Percentiles rank a stretch among this genome's conserved stretches.
phyloP scores from a whole-genome alignment of 805 yeast genomes.

The Saturnispora mendoncae region DNA sequence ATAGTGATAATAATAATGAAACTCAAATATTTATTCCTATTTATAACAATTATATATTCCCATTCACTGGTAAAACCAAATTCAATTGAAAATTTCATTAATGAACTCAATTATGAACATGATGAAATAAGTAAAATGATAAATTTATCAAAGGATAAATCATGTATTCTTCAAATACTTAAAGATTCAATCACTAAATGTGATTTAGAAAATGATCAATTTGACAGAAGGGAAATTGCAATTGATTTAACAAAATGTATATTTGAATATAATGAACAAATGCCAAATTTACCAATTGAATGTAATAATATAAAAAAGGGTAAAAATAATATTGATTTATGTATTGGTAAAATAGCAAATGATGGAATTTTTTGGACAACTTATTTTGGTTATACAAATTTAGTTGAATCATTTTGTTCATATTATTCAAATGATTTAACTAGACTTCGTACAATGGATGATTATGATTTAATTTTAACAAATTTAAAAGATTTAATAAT shows the following conservation, averaged over 20 bases:
- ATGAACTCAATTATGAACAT: neutral
- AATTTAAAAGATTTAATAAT: neutral
- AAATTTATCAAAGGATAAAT: neutral
- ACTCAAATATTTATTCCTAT: neutral
- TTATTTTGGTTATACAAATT: slow-evolving; percentile 17
- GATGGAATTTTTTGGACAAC: slow-evolving; percentile 17
- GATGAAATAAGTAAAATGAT: neutral
- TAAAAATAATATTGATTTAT: slow-evolving; percentile 6
- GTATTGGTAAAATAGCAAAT: slow-evolving; percentile 11
- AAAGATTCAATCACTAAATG: slow-evolving; percentile 1
- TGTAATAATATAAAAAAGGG: slow-evolving; percentile 1
- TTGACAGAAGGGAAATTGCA: slow-evolving; percentile 9
- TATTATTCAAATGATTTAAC: slow-evolving; percentile 5
- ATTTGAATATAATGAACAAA: slow-evolving; percentile 8
- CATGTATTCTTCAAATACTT: slow-evolving; percentile 4
- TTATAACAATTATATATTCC: no score
- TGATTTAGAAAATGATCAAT: neutral
- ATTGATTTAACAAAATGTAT: slow-evolving; percentile 16
- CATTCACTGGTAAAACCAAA: no score
- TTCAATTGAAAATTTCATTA: neutral
- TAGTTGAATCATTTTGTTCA: slow-evolving; percentile 11
- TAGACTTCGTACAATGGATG: slow-evolving; percentile 2
- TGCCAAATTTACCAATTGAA: neutral
- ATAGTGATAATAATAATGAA: no score
- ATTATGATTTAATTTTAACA: slow-evolving; percentile 4